Base-by-base conservation (phyloP, 2,329 filamentous ascomycete genomes). In the Trichoderma sp. region DNA sequence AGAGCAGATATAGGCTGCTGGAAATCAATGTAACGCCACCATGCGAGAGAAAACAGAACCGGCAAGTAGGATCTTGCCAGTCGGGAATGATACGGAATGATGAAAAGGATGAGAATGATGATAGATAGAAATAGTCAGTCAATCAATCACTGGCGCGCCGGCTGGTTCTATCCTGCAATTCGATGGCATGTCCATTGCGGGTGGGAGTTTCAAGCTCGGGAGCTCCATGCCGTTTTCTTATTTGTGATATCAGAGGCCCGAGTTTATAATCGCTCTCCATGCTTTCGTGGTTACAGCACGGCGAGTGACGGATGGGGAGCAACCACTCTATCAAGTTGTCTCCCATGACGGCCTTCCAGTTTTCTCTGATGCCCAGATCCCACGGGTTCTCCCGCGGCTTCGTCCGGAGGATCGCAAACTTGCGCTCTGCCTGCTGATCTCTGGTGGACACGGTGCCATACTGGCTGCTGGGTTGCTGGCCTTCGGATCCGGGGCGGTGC, bases 281-380 rank as follows among this genome's bases (percentile, higher is more conserved):
- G 72, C 84, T 86, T 58, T 88, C 88, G 74, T 94, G 91, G 65
- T 87, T 86, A 62, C 86, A 86, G 77, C 92, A 95, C 0, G 95
- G 95, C 5, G 92, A 93, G 70, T 87, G 85, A 68, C 84, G 88
- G 40, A 97, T 78, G 0, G 95, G 95, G 1, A 97, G 80, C 14
- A 97, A 76, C 94, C 94, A 98, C 70, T 97, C 92, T 16, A 90
- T 71, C 2, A 89, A 72, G 24, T 81, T 87, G 58, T 86, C 81
- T 0, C 95, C 95, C 89, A 99, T 93, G 29, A 97, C 88, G 16
- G 90, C 86, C 72, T 88, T 87, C 81, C 94, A 90, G 76, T 98
- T 98, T 33, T 83, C 80, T 71, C 86, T 84, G 10, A 81, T 80
- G 2, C 92, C 92, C 0, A 96, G 82, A 74, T 97, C 88, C 89